A percentile compares a stretch with the other conserved stretches of the same genome.
These are phyloP conservation scores for Silene coronaria DNA, from an alignment of 179 eudicot species.

Conservation along the genomic window DNA sequence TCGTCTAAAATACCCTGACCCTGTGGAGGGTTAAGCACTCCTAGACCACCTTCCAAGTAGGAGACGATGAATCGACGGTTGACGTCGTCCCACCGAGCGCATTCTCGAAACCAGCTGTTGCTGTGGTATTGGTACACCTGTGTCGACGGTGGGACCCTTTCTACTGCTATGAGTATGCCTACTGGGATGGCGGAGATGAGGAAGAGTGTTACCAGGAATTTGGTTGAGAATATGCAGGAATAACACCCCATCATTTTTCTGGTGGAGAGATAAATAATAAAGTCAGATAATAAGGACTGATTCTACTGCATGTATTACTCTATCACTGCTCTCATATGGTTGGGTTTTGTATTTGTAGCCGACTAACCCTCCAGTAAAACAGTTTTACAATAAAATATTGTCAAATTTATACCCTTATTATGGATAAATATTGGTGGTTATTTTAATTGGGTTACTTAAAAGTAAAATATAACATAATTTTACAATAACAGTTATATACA, in stretches of 20 bases:
- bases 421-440: too few species aligned
- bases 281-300: too few species aligned
- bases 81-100: constrained; percentile 65
- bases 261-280: too few species aligned
- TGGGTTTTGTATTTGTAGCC: too few species aligned
- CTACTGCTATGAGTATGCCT: constrained; percentile 50
- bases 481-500: too few species aligned
- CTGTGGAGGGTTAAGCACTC: constrained; percentile 30
- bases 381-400: too few species aligned
- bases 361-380: too few species aligned
- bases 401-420: too few species aligned
- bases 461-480: too few species aligned
- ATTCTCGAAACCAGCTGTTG: constrained; percentile 62
- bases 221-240: constrained; percentile 38
- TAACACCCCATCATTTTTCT: constrained; percentile 14
- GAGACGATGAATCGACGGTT: constrained; percentile 68
- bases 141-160: constrained; percentile 36
- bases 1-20: constrained; percentile 30
- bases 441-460: too few species aligned
- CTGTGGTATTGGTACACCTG: constrained; percentile 65
- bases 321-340: too few species aligned
- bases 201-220: constrained; percentile 35
- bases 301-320: too few species aligned
- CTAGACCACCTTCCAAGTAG: constrained; percentile 66
- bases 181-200: constrained; percentile 70